Conservation (phyloP, 371 early-diverging fungal genomes). For the Ordospora pajunii region DNA sequence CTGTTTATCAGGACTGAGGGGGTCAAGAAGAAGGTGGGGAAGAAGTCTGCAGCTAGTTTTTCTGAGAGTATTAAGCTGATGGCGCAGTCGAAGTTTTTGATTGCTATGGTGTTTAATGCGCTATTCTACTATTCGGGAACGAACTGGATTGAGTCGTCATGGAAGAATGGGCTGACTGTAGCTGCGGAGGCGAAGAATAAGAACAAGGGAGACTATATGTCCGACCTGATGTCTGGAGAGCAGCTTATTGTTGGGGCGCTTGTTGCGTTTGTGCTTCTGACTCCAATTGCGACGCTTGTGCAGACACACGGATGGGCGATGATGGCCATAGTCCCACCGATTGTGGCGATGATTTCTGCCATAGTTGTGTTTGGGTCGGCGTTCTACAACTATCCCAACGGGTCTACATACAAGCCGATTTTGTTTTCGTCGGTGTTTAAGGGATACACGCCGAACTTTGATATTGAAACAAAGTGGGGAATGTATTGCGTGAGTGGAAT, state of each 20-base stretch:
- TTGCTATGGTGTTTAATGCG: conserved; percentile 44
- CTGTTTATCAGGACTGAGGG: conserved; percentile 28
- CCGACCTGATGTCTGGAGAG: conserved; percentile 28
- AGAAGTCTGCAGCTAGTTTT: conserved; percentile 45
- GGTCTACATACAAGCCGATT: not conserved
- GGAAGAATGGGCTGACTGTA: conserved; percentile 33
- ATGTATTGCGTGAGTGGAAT: conserved; percentile 12
- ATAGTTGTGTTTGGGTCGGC: conserved; percentile 23
- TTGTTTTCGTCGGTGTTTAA: not conserved
- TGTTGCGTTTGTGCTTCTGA: conserved; percentile 41
- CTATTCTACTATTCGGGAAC: conserved; percentile 45
- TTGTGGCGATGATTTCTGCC: conserved; percentile 36
- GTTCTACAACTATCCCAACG: conserved; percentile 11
- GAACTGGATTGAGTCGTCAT: conserved; percentile 49
- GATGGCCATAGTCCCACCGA: conserved; percentile 49
- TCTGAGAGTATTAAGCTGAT: conserved; percentile 46
- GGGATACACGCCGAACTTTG: not conserved
- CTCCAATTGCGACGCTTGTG: conserved; percentile 48
- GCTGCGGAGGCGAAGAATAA: conserved; percentile 14
- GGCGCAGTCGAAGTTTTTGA: conserved; percentile 45
- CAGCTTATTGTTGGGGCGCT: conserved; percentile 39
- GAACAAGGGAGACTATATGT: conserved; percentile 7
- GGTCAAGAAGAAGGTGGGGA: not conserved
- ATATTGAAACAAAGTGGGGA: conserved; percentile 1
- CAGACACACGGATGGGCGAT: conserved; percentile 50